Evolutionary conservation across 2,329 filamentous ascomycete genomes (phyloP).

Genomic region (Ceratocystis smalleyi): DNA sequence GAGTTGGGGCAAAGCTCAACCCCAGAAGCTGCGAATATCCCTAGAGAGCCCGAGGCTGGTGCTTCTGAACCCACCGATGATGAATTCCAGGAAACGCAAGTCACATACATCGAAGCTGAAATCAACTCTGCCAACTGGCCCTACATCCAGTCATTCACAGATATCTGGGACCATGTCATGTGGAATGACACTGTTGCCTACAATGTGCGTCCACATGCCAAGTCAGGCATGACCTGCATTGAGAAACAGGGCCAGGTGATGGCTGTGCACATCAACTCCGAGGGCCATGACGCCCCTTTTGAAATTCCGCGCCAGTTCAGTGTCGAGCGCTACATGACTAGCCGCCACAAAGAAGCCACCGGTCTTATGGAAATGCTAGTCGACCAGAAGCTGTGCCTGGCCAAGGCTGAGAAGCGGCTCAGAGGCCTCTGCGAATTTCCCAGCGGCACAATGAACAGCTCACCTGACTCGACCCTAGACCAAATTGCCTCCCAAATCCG

Average conservation of each 20-base stretch:
- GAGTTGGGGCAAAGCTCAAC: background rate
- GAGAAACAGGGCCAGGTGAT: constrained; percentile 36
- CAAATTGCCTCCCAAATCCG: constrained; percentile 12
- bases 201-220: constrained; percentile 24
- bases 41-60: too few species aligned
- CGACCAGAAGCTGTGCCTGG: constrained; percentile 11
- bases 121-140: constrained; percentile 26
- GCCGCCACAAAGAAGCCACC: constrained; percentile 30
- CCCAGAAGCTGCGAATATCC: background rate
- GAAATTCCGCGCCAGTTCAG: constrained; percentile 39
- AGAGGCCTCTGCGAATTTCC: background rate
- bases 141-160: constrained; percentile 31
- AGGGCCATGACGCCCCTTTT: constrained; percentile 27
- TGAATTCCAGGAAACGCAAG: constrained; percentile 25
- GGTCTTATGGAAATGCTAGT: constrained; percentile 16
- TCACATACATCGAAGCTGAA: constrained; percentile 30
- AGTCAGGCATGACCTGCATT: constrained; percentile 30
- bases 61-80: constrained; percentile 9
- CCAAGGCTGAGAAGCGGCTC: constrained; percentile 3
- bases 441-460: background rate
- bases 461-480: background rate
- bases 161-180: constrained; percentile 33
- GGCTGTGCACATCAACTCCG: constrained; percentile 30
- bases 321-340: constrained; percentile 37
- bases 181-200: constrained; percentile 31